Base-by-base conservation (phyloP, 2,329 filamentous ascomycete genomes). In the Scortechinia acanthostroma region DNA sequence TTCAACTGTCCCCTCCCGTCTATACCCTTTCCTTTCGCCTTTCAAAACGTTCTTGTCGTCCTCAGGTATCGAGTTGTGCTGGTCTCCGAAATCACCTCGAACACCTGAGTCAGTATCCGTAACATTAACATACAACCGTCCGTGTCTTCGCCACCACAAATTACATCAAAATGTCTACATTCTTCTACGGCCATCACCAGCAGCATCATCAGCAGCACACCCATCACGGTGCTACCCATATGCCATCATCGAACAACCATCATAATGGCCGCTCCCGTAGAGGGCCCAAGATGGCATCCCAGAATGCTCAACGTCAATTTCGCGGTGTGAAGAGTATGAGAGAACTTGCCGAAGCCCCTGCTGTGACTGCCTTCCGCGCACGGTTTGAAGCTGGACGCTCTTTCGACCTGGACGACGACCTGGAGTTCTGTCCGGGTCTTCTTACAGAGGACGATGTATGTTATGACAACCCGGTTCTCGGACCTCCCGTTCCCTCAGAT, bases 331-430 rank as follows among this genome's bases (percentile, higher is more conserved):
- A 88, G 59, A 87, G 83, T 58, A 88, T 91, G 68, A 91, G 94
- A 66, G 90, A 95, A 63, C 70, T 89, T 51, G 82, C 82, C 55
- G 90, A 95, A 64, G 76, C 84, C n/a, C 80, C 81, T 17, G 78
- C 83, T 43, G 73, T 94, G 48, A 76, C 77, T 49, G 80, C 83
- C 50, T 96, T 95, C 71, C 86, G 91, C 55, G 80, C 80, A 53
- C 84, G 90, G 59, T 95, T 95, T 55, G 91, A 97, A 69, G 87
- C 89, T 51, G 89, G 88, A 48, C 82, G 90, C 48, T 95, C 91
- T 6, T 97, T 97, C 59, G 91, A 97, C 55, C 76, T 97, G 50
- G 91, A 96, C 59, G 91, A 97, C 62, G 91, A 97, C 63, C 77
- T 95, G 69, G 86, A 95, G 65, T 97, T 97, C 66, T 96, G 91